A percentile compares a stretch with the other conserved stretches of the same genome.
Evolutionary conservation across 2,329 filamentous ascomycete genomes (phyloP).

Genomic region (Arthrobotrys musiformis): DNA sequence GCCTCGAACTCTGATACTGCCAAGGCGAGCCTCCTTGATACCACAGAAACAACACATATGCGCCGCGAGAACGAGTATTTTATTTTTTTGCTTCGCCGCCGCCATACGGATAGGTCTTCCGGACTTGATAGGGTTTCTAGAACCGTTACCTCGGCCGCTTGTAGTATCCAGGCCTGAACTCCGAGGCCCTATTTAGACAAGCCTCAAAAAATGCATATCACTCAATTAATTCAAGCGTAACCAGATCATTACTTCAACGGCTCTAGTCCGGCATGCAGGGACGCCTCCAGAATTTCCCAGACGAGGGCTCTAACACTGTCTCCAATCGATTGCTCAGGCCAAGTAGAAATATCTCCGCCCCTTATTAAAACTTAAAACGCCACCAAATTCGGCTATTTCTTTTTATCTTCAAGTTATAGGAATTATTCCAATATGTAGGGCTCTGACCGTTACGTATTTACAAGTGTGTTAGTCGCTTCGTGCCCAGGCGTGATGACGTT

Average conservation of each 20-base stretch:
- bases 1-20: background rate
- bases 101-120: background rate
- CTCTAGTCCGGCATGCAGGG: background rate
- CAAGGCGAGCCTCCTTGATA: constrained; percentile 2
- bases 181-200: too few relatives aligned
- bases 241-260: background rate
- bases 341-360: too few relatives aligned
- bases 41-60: constrained; percentile 4
- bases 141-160: background rate
- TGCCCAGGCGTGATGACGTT: too few relatives aligned
- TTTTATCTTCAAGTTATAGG: too few relatives aligned
- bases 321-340: too few relatives aligned
- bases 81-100: background rate
- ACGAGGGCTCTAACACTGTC: background rate
- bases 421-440: too few relatives aligned
- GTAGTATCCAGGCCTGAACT: background rate
- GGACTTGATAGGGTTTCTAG: background rate
- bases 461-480: too few relatives aligned
- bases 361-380: too few relatives aligned
- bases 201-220: background rate
- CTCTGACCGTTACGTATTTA: too few relatives aligned
- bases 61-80: background rate
- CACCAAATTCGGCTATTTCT: too few relatives aligned
- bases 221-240: background rate
- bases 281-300: background rate